Percentiles rank a stretch among this genome's conserved stretches.
These are phyloP conservation scores for Verticillium isaacii DNA, from an alignment of 2,329 filamentous ascomycete genomes.

Conservation along the genomic window DNA sequence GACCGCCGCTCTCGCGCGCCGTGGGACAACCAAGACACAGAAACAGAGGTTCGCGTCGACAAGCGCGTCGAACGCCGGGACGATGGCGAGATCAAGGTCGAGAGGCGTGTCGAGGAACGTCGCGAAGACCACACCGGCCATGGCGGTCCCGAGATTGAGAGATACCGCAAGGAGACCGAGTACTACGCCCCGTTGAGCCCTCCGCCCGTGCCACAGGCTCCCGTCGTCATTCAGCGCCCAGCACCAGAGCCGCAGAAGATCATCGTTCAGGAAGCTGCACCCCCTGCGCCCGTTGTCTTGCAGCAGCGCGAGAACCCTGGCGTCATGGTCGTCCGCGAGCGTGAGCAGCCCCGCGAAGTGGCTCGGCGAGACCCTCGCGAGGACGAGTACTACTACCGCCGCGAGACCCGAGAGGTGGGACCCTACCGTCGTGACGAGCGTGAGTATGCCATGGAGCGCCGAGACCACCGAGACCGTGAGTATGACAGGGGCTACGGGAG, in stretches of 20 bases:
- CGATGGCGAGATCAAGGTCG: constrained; percentile 48
- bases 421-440: constrained; percentile 19
- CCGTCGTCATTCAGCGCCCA: constrained; percentile 53
- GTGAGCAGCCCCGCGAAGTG: constrained; percentile 33
- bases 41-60: constrained; percentile 37
- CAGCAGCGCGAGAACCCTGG: constrained; percentile 37
- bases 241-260: constrained; percentile 54
- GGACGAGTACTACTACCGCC: constrained; percentile 50
- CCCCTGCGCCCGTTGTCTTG: constrained; percentile 46
- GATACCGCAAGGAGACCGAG: constrained; percentile 58
- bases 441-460: constrained; percentile 25
- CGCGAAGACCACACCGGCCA: constrained; percentile 32
- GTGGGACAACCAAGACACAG: constrained; percentile 24
- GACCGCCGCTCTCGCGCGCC: constrained; percentile 25
- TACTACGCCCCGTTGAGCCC: constrained; percentile 52
- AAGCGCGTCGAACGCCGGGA: constrained; percentile 35
- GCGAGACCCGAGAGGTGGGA: constrained; percentile 37
- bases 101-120: constrained; percentile 48
- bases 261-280: constrained; percentile 53
- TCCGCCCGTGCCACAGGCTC: constrained; percentile 31
- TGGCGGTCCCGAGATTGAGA: constrained; percentile 47
- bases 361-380: constrained; percentile 31
- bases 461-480: constrained; percentile 17
- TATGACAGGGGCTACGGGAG: constrained; percentile 25
- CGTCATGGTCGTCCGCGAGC: constrained; percentile 37